These are phyloP conservation scores for Graphilbum ipis-grandicollis DNA, from an alignment of 2,329 filamentous ascomycete genomes.

Conservation along the genomic window DNA sequence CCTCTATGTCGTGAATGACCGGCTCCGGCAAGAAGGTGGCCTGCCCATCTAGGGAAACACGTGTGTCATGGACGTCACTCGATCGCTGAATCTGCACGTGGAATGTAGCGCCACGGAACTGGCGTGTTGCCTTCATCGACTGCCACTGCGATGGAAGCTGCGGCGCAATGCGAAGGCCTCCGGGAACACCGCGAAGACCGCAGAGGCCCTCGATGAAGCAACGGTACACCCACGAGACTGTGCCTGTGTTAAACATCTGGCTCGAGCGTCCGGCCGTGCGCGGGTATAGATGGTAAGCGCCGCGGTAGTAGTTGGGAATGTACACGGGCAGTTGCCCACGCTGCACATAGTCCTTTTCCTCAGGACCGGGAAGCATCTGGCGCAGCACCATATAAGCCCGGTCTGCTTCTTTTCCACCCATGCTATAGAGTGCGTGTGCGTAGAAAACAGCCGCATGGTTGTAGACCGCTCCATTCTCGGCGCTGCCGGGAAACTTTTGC, in stretches of 20 bases:
- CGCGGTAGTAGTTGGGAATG: constrained; percentile 41
- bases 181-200: constrained; percentile 29
- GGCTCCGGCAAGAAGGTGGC: constrained; percentile 20
- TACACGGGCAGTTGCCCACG: constrained; percentile 38
- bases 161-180: constrained; percentile 28
- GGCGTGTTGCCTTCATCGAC: constrained; percentile 25
- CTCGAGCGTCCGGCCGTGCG: constrained; percentile 36
- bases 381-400: constrained; percentile 32
- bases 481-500: constrained; percentile 38
- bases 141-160: constrained; percentile 34
- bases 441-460: constrained; percentile 40
- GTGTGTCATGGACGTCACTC: constrained; percentile 20
- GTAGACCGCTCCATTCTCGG: constrained; percentile 40
- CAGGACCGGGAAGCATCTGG: constrained; percentile 35
- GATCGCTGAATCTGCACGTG: constrained; percentile 23
- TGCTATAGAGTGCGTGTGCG: constrained; percentile 32
- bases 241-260: constrained; percentile 41
- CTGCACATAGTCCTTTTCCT: constrained; percentile 29
- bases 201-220: constrained; percentile 37
- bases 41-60: constrained; percentile 22
- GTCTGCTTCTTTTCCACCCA: constrained; percentile 24
- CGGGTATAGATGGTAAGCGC: constrained; percentile 27
- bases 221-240: constrained; percentile 37
- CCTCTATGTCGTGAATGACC: constrained; percentile 22
- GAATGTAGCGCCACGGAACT: constrained; percentile 34